phyloP scores from a whole-genome alignment of 257 asterid genomes.

The Haberlea rhodopensis region DNA sequence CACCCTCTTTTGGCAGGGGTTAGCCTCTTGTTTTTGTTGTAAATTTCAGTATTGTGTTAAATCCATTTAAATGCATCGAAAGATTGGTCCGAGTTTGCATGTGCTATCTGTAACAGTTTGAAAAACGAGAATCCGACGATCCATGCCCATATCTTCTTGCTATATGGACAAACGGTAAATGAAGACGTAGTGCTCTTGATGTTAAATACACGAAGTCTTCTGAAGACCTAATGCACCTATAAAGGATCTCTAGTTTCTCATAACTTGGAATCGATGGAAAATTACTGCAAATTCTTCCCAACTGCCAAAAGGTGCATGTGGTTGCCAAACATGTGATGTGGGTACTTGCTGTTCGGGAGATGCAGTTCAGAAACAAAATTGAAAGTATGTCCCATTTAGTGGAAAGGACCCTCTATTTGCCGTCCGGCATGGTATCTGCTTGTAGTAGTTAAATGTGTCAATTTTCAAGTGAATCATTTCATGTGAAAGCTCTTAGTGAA shows the following conservation, averaged over 20 bases:
- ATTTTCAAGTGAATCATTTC: background rate
- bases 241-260: background rate
- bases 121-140: conserved; percentile 43
- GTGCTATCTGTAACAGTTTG: conserved; percentile 32
- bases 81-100: background rate
- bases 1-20: conserved; percentile 56
- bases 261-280: background rate
- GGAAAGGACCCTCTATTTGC: conserved; percentile 65
- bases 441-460: background rate
- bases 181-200: background rate
- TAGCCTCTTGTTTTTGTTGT: conserved; percentile 15
- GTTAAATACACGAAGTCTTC: background rate
- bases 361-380: conserved; percentile 20
- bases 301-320: background rate
- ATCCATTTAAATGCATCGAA: conserved; percentile 16
- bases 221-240: background rate
- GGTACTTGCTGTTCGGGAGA: conserved; percentile 16
- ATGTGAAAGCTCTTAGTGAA: background rate
- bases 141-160: conserved; percentile 55
- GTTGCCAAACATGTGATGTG: conserved; percentile 7
- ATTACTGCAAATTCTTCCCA: conserved; percentile 3
- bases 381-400: conserved; percentile 79
- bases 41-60: background rate
- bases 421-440: conserved; percentile 64
- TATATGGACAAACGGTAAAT: conserved; percentile 43